phyloP scores from a whole-genome alignment of 805 yeast species.

The Lachancea sp. region DNA sequence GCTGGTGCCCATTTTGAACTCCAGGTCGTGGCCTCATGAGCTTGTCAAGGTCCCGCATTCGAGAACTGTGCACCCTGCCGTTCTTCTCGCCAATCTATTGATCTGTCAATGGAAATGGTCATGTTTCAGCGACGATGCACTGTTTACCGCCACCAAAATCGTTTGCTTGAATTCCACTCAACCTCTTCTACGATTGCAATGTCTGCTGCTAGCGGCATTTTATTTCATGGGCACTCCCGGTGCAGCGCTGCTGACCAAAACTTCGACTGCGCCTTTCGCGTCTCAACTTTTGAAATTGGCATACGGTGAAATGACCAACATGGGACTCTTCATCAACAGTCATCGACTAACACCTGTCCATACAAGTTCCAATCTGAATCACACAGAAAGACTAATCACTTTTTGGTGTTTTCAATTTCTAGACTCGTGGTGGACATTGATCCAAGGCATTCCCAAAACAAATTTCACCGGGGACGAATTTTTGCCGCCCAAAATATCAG shows the following conservation, averaged over 20 bases:
- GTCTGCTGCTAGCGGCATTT: constrained; percentile 19
- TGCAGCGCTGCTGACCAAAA: constrained; percentile 5
- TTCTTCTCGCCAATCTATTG: constrained; percentile 17
- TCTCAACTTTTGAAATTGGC: constrained; percentile 19
- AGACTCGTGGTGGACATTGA: constrained; percentile 27
- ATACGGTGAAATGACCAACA: constrained; percentile 16
- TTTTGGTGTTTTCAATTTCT: constrained; percentile 30
- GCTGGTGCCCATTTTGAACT: constrained; percentile 7
- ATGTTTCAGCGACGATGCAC: constrained; percentile 23
- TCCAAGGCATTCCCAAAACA: constrained; percentile 25
- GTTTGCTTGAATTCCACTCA: constrained; percentile 15
- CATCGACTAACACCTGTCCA: constrained; percentile 15
- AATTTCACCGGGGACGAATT: constrained; percentile 25
- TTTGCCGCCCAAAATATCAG: constrained; percentile 18
- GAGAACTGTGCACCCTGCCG: constrained; percentile 12
- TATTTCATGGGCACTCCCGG: constrained; percentile 24
- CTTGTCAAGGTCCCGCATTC: constrained; percentile 1
- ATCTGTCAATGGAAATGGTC: constrained; percentile 29
- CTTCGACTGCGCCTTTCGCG: constrained; percentile 12
- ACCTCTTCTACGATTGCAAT: constrained; percentile 18
- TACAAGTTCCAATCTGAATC: constrained; percentile 1
- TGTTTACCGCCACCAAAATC: constrained; percentile 24
- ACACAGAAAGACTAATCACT: constrained; percentile 14
- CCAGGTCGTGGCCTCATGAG: constrained; percentile 3
- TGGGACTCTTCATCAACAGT: constrained; percentile 23